phyloP scores from a whole-genome alignment of 2,329 filamentous ascomycete genomes.

The Dothiorella sarmentorum region DNA sequence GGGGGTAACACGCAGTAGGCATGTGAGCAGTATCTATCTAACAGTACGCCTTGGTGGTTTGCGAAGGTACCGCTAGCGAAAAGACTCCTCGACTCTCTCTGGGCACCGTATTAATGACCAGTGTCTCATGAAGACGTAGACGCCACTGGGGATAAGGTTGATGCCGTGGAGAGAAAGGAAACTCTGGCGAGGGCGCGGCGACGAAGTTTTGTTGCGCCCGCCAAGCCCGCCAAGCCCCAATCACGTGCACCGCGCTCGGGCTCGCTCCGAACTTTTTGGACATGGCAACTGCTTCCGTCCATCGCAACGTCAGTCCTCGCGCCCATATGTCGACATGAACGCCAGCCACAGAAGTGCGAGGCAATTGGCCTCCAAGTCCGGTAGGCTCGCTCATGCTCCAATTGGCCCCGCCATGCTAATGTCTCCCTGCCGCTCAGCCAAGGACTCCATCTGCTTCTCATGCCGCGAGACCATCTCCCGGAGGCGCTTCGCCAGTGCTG shows the following conservation, averaged over 20 bases:
- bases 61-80: conserved; percentile 97
- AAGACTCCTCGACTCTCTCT: conserved; percentile 79
- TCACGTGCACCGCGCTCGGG: conserved; percentile 27
- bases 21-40: conserved; percentile 97
- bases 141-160: conserved; percentile 89
- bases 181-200: conserved; percentile 19
- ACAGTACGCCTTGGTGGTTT: conserved; percentile 71
- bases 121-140: conserved; percentile 57
- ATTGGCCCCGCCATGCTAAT: conserved; percentile 14
- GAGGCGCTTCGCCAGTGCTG: conserved; percentile 33
- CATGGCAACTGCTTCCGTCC: conserved; percentile 6
- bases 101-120: conserved; percentile 89
- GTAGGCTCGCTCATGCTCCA: conserved; percentile 28
- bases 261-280: conserved; percentile 23
- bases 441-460: conserved; percentile 46
- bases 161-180: conserved; percentile 58
- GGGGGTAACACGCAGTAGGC: too few species aligned
- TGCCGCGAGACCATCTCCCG: conserved; percentile 42
- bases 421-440: conserved; percentile 29
- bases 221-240: neutral
- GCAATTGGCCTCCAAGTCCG: conserved; percentile 40
- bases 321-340: conserved; percentile 37
- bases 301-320: conserved; percentile 14
- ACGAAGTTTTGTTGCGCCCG: conserved; percentile 25
- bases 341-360: conserved; percentile 44